These are phyloP conservation scores for Clathrus columnatus DNA, from an alignment of 768 basidiomycete genomes.

Conservation along the genomic window DNA sequence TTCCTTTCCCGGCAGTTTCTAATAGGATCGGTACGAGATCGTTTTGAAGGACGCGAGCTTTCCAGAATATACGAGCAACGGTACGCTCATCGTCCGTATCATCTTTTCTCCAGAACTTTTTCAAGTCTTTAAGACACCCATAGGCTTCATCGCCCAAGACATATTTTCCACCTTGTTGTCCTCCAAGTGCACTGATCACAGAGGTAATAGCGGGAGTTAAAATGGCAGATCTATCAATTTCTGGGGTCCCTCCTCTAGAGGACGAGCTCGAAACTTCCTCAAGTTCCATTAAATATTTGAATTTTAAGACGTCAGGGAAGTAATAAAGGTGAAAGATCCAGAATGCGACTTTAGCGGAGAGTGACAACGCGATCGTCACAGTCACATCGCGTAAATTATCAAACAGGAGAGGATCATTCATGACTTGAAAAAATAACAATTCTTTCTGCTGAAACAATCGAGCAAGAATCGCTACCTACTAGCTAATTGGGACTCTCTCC, in stretches of 20 bases:
- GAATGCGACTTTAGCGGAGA: too few relatives aligned
- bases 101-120: conserved; percentile 93
- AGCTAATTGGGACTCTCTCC: too few relatives aligned
- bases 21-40: conserved; percentile 84
- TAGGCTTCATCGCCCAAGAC: conserved; percentile 73
- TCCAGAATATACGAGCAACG: conserved; percentile 87
- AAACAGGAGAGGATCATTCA: too few relatives aligned
- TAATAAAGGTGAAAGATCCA: too few relatives aligned
- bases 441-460: too few relatives aligned
- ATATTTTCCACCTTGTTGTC: conserved; percentile 57
- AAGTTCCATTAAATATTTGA: too few relatives aligned
- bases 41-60: conserved; percentile 75
- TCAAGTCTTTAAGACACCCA: conserved; percentile 87
- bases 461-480: too few relatives aligned
- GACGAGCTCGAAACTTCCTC: neutral
- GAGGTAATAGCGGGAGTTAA: conserved; percentile 60
- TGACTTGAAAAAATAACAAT: too few relatives aligned
- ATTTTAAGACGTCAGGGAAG: too few relatives aligned
- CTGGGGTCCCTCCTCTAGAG: neutral
- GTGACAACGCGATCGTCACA: neutral
- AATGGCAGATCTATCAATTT: conserved; percentile 21
- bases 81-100: conserved; percentile 96
- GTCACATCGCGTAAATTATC: too few relatives aligned
- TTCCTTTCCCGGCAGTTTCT: conserved; percentile 67
- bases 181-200: conserved; percentile 77